Evolutionary conservation across 2,329 filamentous ascomycete genomes (phyloP), one percentile per base, ranked within the genome.

Genomic region (Monascus ruber): DNA sequence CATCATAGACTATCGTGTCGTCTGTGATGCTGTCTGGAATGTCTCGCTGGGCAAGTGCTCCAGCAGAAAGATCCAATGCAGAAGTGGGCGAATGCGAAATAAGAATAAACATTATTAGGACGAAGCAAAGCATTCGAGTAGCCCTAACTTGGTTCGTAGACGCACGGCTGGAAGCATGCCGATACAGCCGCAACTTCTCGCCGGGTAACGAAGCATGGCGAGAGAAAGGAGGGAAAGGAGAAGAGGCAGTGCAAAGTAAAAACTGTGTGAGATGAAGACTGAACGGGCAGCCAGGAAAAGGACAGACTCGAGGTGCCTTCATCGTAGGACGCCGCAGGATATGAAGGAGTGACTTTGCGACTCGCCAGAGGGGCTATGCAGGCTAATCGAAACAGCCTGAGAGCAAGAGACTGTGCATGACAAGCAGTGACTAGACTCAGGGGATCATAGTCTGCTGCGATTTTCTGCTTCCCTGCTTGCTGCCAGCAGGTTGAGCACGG

Each of bases 71-170:
- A 24, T 43, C 48, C 24, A 43, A 34, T 24, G 47, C 33, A 9
- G 45, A 42, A n/a, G 36, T 24, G 2, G 48, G 34, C 34, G 39
- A 44, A 5, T 48, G 34, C 34, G 41, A 49, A 25, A 52, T 17
- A 40, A 48, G 43, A 37, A 44, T 35, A 35, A 53, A 49, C 49
- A 52, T 4, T n/a, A 52, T 51, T 52, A 53, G 11, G 24, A 52
- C 33, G 35, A 24, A 50, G 42, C 35, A 55, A 51, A 6, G 51
- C 47, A 32, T 54, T 53, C 7, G 47, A 33, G 26, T 4, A 25
- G 6, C 24, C 26, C 33, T 25, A 35, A n/a, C 33, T 26, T 6
- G 33, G 26, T 6, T 2, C 24, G 33, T 9, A 25, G 5, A 7
- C 26, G 33, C 25, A 5, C 10, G 2, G 7, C 7, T 8, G 10